Percentiles rank a stretch among this genome's conserved stretches.
Conservation (phyloP, 345 rosid genomes). For the Corymbia maculata region DNA sequence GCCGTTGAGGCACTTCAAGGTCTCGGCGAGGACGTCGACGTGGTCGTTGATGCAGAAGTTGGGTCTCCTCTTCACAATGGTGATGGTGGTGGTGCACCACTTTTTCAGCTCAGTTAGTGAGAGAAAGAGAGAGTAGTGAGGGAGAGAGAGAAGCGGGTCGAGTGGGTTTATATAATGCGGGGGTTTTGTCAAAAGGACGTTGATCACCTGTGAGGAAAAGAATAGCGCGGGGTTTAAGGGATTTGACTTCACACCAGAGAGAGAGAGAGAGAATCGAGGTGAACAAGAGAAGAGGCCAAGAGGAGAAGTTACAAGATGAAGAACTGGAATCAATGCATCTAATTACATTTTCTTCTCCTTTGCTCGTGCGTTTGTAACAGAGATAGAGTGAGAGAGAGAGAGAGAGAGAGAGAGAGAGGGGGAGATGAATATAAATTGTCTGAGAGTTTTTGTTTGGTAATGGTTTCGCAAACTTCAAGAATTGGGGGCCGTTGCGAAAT, state of each 20-base stretch:
- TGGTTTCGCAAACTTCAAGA: neutral
- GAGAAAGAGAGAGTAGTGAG: neutral
- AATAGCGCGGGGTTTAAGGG: neutral
- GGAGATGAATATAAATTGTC: neutral
- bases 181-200: neutral
- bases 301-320: slow-evolving; percentile 2
- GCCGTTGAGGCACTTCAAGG: slow-evolving; percentile 70
- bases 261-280: neutral
- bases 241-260: slow-evolving; percentile 5
- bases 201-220: neutral
- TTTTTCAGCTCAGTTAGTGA: neutral
- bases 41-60: slow-evolving; percentile 70
- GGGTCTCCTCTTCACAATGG: slow-evolving; percentile 11
- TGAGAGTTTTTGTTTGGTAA: neutral
- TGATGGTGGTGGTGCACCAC: neutral
- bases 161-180: neutral
- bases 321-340: neutral
- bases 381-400: neutral
- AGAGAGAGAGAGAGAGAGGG: neutral
- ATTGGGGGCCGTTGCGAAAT: neutral
- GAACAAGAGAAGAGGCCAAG: neutral
- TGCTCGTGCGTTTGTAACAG: neutral
- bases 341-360: neutral
- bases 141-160: neutral
- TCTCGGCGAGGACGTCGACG: slow-evolving; percentile 65